phyloP scores from a whole-genome alignment of 1,284 basidiomycete genomes.

The Trametes polyzona region DNA sequence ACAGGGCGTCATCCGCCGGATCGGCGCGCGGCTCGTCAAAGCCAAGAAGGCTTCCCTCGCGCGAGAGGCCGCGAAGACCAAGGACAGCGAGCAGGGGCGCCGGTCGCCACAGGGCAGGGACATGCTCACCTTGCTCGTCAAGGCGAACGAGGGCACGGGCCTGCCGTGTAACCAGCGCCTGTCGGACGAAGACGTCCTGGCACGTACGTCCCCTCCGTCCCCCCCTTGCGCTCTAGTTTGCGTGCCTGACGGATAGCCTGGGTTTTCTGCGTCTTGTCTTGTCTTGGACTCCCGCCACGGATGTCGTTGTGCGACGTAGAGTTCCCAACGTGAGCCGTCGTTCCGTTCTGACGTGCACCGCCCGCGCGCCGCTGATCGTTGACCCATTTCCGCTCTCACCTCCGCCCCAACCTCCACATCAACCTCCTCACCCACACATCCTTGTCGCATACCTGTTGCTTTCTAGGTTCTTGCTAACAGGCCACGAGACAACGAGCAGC shows the following conservation, averaged over 20 bases:
- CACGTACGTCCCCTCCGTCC: constrained; percentile 45
- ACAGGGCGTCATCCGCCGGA: constrained; percentile 36
- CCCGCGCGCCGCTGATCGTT: too few species aligned
- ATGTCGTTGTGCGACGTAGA: neutral
- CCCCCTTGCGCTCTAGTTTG: too few species aligned
- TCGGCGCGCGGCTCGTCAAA: constrained; percentile 42
- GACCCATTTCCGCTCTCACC: too few species aligned
- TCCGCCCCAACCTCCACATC: too few species aligned
- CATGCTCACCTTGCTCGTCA: constrained; percentile 42
- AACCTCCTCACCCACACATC: constrained; percentile 32
- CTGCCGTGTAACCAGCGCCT: constrained; percentile 46
- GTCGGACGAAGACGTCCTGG: constrained; percentile 56
- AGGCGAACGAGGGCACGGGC: constrained; percentile 51
- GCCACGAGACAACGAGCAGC: constrained; percentile 66
- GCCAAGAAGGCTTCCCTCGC: constrained; percentile 42
- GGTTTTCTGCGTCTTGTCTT: too few species aligned
- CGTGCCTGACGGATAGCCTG: too few species aligned
- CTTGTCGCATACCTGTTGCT: constrained; percentile 32
- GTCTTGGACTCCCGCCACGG: too few species aligned
- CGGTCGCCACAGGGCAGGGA: constrained; percentile 28
- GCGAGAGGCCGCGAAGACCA: neutral
- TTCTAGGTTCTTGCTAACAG: constrained; percentile 21
- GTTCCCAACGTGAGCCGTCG: neutral
- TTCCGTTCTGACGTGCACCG: too few species aligned
- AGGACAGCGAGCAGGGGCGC: constrained; percentile 10